These are phyloP conservation scores for Gliomastix tumulicola DNA, from an alignment of 2,329 filamentous ascomycete species.

Conservation along the genomic window DNA sequence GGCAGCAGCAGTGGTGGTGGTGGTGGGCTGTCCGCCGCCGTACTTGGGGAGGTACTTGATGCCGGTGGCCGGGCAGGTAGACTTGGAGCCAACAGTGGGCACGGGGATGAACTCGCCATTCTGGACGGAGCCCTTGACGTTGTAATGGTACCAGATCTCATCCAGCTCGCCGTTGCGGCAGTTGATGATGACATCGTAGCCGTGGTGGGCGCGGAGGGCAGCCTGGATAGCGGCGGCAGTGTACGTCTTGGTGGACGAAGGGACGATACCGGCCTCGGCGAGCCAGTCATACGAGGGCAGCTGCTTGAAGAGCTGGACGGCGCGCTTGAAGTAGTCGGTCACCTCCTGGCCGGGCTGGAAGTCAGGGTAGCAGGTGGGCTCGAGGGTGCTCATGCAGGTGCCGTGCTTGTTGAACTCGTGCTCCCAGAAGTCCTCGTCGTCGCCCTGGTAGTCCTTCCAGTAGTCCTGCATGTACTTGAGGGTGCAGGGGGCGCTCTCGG, in stretches of 20 bases:
- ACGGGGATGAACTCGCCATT: constrained; percentile 52
- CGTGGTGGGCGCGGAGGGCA: constrained; percentile 46
- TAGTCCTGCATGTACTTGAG: constrained; percentile 62
- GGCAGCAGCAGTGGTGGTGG: not conserved
- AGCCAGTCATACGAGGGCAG: constrained; percentile 60
- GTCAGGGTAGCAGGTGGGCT: constrained; percentile 56
- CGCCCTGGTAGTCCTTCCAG: constrained; percentile 63
- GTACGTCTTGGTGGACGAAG: constrained; percentile 50
- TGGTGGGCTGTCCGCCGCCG: not conserved
- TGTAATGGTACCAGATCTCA: constrained; percentile 58
- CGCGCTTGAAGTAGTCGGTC: constrained; percentile 60
- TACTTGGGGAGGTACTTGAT: constrained; percentile 56
- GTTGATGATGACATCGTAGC: constrained; percentile 50
- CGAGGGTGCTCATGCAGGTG: constrained; percentile 61
- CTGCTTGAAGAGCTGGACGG: constrained; percentile 58
- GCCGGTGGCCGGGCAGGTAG: constrained; percentile 53
- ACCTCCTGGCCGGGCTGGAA: constrained; percentile 58
- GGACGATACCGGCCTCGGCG: constrained; percentile 53
- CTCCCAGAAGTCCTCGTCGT: constrained; percentile 61
- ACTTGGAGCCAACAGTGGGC: constrained; percentile 41
- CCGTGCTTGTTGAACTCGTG: constrained; percentile 74
- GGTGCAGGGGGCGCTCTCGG: constrained; percentile 42
- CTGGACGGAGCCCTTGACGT: constrained; percentile 49
- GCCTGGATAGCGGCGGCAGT: constrained; percentile 48
- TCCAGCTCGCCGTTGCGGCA: constrained; percentile 40